phyloP scores from a whole-genome alignment of 2,329 filamentous ascomycete genomes.

The Fusarium irregulare region DNA sequence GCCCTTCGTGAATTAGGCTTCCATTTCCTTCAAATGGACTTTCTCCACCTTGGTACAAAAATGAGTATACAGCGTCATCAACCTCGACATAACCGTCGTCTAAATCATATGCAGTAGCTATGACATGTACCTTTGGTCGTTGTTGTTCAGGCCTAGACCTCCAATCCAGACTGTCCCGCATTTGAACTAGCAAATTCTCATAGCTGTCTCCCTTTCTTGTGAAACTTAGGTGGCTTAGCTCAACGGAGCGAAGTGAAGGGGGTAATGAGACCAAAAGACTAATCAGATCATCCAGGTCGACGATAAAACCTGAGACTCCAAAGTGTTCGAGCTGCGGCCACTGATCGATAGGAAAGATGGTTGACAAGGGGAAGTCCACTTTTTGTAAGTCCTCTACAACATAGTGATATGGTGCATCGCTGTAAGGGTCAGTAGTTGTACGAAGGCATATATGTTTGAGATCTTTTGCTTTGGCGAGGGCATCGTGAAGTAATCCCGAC shows the following conservation, averaged over 20 bases:
- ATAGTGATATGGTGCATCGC: too few species aligned
- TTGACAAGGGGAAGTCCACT: background rate
- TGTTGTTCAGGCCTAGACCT: background rate
- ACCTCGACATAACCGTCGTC: background rate
- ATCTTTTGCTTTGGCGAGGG: background rate
- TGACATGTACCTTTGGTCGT: background rate
- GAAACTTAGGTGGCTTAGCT: background rate
- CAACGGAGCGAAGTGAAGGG: background rate
- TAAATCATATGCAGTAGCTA: background rate
- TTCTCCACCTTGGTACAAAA: background rate
- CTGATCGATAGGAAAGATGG: background rate
- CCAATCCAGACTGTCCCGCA: conserved; percentile 6
- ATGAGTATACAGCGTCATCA: background rate
- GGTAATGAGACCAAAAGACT: background rate
- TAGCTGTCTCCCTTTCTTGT: fast-evolving
- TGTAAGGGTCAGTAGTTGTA: background rate
- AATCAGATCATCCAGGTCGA: background rate
- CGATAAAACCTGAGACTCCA: background rate
- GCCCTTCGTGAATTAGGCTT: background rate
- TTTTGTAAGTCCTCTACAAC: too few species aligned
- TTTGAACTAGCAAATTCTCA: background rate
- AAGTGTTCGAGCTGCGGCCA: conserved; percentile 5
- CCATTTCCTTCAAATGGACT: background rate
- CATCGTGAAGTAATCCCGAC: background rate
- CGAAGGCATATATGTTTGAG: background rate